These are phyloP conservation scores for Prunus davidiana DNA, from an alignment of 306 rosid genomes.

Conservation along the genomic window DNA sequence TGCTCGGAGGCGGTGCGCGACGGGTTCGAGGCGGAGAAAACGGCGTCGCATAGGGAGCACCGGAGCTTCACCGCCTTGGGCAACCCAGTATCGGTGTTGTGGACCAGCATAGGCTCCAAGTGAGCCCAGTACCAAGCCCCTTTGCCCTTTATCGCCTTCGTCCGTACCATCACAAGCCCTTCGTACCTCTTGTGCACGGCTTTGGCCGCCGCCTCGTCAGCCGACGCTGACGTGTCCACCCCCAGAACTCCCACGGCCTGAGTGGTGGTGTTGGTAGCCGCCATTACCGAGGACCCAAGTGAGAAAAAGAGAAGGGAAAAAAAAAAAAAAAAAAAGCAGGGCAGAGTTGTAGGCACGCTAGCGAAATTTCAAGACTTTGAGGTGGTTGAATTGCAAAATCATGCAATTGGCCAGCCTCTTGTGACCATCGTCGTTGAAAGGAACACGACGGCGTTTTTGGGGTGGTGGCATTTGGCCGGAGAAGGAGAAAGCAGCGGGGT, in stretches of 20 bases:
- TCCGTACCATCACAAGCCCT: constrained; percentile 76
- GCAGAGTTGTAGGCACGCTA: background rate
- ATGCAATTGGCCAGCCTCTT: background rate
- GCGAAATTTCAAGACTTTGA: background rate
- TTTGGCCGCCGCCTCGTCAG: constrained; percentile 68
- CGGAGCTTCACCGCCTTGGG: constrained; percentile 91
- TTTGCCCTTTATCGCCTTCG: constrained; percentile 86
- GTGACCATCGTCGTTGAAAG: constrained; percentile 3
- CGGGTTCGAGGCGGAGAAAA: constrained; percentile 92
- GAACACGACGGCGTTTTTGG: constrained; percentile 8
- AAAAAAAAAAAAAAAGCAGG: background rate
- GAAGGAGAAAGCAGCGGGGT: background rate
- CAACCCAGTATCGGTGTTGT: constrained; percentile 63
- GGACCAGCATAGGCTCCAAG: constrained; percentile 73
- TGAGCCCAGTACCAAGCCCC: constrained; percentile 99
- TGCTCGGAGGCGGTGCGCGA: constrained; percentile 95
- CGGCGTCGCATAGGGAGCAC: constrained; percentile 84
- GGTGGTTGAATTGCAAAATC: background rate
- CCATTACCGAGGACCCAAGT: constrained; percentile 43
- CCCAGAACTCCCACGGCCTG: constrained; percentile 27
- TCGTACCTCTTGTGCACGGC: constrained; percentile 75
- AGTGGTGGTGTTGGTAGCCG: constrained; percentile 50
- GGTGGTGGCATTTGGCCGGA: constrained; percentile 39
- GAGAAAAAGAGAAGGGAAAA: background rate
- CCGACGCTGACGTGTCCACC: constrained; percentile 16